Evolutionary conservation across 83 land plant genomes (phyloP).

Genomic region (Thuja plicata): DNA sequence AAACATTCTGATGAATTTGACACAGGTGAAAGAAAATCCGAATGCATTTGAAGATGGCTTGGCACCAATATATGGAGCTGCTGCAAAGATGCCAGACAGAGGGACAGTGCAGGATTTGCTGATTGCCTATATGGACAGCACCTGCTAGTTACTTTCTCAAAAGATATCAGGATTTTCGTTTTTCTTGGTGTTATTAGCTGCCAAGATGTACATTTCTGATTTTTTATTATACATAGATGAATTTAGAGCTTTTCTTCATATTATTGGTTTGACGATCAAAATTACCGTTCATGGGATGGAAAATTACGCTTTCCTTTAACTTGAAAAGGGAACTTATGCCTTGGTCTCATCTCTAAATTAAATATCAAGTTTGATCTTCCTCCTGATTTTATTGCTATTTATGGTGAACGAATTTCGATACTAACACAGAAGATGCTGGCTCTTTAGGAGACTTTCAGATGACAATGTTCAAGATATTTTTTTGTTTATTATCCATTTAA

Average conservation of each 20-base stretch:
- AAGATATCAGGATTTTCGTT: neutral
- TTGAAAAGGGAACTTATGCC: neutral
- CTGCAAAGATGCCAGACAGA: conserved; percentile 92
- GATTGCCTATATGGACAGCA: conserved; percentile 83
- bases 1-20: conserved; percentile 9
- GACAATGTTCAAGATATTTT: neutral
- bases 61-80: conserved; percentile 99
- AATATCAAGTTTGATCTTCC: neutral
- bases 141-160: conserved; percentile 42
- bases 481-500: neutral
- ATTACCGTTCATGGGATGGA: neutral
- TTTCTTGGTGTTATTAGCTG: neutral
- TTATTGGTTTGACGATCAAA: neutral
- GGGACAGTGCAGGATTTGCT: conserved; percentile 81
- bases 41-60: conserved; percentile 84
- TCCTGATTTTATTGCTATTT: neutral
- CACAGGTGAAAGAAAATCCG: conserved; percentile 86
- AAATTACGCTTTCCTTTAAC: neutral
- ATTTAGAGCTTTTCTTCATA: neutral
- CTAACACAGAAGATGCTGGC: neutral
- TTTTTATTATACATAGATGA: neutral
- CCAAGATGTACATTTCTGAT: neutral
- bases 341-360: neutral
- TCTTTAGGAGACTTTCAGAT: neutral
- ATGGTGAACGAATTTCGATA: neutral